Percentiles rank a stretch among this genome's conserved stretches.
Conservation (phyloP, 2,329 filamentous ascomycete genomes). For the Nectriaceae sp. region DNA sequence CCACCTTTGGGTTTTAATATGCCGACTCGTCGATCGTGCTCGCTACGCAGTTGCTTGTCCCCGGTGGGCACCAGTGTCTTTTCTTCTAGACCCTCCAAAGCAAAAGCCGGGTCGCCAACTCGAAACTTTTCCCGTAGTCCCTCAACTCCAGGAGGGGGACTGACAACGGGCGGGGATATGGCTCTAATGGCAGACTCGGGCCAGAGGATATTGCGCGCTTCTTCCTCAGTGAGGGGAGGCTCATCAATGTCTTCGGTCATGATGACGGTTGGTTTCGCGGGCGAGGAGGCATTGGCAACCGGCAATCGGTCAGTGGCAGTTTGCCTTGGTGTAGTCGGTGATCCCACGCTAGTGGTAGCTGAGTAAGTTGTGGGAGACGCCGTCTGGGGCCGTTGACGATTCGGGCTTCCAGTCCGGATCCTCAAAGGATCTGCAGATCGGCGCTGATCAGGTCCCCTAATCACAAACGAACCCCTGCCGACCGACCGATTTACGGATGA, state of each 20-base stretch:
- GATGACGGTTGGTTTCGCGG: constrained; percentile 9
- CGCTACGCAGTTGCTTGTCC: constrained; percentile 37
- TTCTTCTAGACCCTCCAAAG: constrained; percentile 35
- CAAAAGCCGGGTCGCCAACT: constrained; percentile 35
- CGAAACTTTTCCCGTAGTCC: constrained; percentile 44
- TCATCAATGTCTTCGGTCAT: constrained; percentile 27
- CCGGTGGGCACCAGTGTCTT: constrained; percentile 40
- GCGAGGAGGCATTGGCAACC: constrained; percentile 4
- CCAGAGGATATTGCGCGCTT: constrained; percentile 43
- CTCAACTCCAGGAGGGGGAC: constrained; percentile 18
- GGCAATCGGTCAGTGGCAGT: constrained; percentile 9
- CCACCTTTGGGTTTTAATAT: constrained; percentile 23
- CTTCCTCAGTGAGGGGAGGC: constrained; percentile 41
- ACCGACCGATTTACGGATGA: constrained; percentile 15
- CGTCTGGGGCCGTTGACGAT: constrained; percentile 15
- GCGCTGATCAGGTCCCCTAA: constrained; percentile 9
- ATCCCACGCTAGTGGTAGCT: constrained; percentile 13
- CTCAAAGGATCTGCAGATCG: constrained; percentile 16
- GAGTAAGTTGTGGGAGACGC: constrained; percentile 23
- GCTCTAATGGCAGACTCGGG: constrained; percentile 30
- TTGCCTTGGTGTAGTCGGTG: constrained; percentile 23
- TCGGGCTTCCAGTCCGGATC: constrained; percentile 19
- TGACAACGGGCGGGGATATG: constrained; percentile 7
- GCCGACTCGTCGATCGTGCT: constrained; percentile 32
- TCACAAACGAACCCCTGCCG: constrained; percentile 11